Evolutionary conservation across 2,329 filamentous ascomycete species (phyloP).

Genomic region (Epichloe amarillans): DNA sequence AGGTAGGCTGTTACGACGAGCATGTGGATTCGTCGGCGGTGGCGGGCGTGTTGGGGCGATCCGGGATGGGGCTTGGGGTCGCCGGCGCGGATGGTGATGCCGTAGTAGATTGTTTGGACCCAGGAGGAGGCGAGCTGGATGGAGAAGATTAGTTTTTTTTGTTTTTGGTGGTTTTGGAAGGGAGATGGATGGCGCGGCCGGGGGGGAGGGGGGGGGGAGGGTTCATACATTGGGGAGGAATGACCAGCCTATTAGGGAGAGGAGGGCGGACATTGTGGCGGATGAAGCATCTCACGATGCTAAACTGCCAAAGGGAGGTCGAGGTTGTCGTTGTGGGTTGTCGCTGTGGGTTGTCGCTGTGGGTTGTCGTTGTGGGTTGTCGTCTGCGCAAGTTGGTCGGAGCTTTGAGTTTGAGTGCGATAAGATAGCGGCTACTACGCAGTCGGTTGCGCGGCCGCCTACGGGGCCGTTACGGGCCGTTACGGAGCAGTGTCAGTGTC

Average conservation of each 20-base stretch:
- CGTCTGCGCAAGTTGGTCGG: background rate
- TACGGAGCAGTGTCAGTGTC: too few relatives aligned
- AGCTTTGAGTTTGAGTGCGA: background rate
- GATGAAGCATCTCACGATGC: conserved; percentile 8
- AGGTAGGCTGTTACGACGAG: conserved; percentile 75
- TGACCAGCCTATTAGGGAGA: conserved; percentile 43
- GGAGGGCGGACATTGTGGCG: conserved; percentile 33
- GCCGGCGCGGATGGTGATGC: conserved; percentile 78
- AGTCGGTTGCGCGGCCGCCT: too few relatives aligned
- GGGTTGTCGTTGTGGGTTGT: background rate
- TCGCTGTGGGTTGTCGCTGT: too few relatives aligned
- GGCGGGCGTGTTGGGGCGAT: conserved; percentile 52
- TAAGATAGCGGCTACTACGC: background rate
- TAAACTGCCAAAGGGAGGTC: background rate
- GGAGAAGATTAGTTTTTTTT: background rate
- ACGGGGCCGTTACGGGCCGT: too few relatives aligned
- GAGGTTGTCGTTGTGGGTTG: background rate
- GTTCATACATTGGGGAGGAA: conserved; percentile 39
- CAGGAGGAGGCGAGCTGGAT: conserved; percentile 73
- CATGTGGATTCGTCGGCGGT: conserved; percentile 74
- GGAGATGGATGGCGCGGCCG: background rate
- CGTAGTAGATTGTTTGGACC: conserved; percentile 72
- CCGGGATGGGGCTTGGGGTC: conserved; percentile 63
- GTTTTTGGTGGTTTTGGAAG: background rate
- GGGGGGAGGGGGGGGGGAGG: background rate